Evolutionary conservation across 2,329 filamentous ascomycete genomes (phyloP).

Genomic region (Penicillium sp.): DNA sequence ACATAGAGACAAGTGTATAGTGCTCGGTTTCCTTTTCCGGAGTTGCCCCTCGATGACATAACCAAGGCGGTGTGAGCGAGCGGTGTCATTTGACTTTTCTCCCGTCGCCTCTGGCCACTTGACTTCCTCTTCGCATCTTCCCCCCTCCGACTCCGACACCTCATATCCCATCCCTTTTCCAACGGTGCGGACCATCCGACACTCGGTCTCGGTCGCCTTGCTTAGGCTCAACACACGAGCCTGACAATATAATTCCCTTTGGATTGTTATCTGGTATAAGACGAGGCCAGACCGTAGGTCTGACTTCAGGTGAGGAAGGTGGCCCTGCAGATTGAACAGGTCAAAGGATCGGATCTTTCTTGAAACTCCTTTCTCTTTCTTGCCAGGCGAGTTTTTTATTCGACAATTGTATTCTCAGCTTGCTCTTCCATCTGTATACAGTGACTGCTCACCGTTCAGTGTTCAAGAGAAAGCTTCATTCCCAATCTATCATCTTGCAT

Average conservation of each 20-base stretch:
- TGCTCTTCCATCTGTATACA: conserved; percentile 34
- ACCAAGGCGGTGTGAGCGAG: conserved; percentile 11
- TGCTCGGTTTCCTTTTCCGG: neutral
- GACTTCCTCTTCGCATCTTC: conserved; percentile 3
- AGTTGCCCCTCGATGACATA: conserved; percentile 1
- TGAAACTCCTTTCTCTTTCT: conserved; percentile 12
- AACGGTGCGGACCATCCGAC: neutral
- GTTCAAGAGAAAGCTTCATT: conserved; percentile 26
- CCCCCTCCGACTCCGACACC: neutral
- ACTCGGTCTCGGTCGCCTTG: neutral
- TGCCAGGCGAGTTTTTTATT: conserved; percentile 19
- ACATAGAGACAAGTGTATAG: neutral
- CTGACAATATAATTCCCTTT: neutral
- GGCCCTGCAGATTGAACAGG: conserved; percentile 11
- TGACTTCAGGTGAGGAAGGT: conserved; percentile 14
- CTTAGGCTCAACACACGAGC: neutral
- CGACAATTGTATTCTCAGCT: conserved; percentile 30
- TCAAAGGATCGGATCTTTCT: conserved; percentile 18
- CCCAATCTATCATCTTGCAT: conserved; percentile 25
- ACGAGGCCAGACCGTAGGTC: conserved; percentile 2
- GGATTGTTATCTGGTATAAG: neutral
- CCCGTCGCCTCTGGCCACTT: conserved; percentile 7
- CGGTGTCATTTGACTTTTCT: conserved; percentile 23
- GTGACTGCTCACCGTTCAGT: conserved; percentile 26
- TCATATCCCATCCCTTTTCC: neutral